A percentile compares a stretch with the other conserved stretches of the same genome.
Conservation (phyloP, 371 early-diverging fungal genomes). For the Circinella minor region DNA sequence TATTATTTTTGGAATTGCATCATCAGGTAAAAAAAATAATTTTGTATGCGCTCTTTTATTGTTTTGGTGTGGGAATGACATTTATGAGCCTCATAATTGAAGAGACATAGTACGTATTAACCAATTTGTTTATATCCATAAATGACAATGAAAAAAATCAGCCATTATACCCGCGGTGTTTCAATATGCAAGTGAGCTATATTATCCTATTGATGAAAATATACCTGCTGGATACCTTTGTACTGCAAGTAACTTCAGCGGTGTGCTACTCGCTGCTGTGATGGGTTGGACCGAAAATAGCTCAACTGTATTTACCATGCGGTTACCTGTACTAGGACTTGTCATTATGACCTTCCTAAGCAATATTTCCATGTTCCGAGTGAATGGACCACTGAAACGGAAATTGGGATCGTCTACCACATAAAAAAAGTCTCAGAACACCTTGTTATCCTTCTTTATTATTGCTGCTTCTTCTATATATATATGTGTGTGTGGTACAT, state of each 20-base stretch:
- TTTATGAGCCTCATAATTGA: no score
- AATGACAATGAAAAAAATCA: conserved; percentile 11
- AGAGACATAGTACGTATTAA: no score
- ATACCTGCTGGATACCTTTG: conserved; percentile 55
- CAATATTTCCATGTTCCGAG: conserved; percentile 30
- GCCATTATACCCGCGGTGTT: conserved; percentile 58
- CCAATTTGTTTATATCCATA: neutral
- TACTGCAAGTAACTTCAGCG: conserved; percentile 46
- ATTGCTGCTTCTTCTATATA: neutral
- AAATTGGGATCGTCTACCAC: neutral
- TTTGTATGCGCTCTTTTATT: no score
- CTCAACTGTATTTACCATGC: conserved; percentile 37
- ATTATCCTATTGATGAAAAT: conserved; percentile 52
- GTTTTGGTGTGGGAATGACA: no score
- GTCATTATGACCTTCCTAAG: conserved; percentile 29
- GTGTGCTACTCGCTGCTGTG: conserved; percentile 37
- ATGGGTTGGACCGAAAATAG: conserved; percentile 54
- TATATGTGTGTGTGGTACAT: no score
- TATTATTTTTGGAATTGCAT: conserved; percentile 47
- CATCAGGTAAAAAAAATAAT: conserved; percentile 47
- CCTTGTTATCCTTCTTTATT: neutral
- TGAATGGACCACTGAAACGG: conserved; percentile 43
- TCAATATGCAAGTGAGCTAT: conserved; percentile 55
- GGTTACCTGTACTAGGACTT: conserved; percentile 37
- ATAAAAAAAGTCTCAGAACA: neutral